These are phyloP conservation scores for Leccinum variicolor DNA, from an alignment of 768 basidiomycete genomes.

Conservation along the genomic window DNA sequence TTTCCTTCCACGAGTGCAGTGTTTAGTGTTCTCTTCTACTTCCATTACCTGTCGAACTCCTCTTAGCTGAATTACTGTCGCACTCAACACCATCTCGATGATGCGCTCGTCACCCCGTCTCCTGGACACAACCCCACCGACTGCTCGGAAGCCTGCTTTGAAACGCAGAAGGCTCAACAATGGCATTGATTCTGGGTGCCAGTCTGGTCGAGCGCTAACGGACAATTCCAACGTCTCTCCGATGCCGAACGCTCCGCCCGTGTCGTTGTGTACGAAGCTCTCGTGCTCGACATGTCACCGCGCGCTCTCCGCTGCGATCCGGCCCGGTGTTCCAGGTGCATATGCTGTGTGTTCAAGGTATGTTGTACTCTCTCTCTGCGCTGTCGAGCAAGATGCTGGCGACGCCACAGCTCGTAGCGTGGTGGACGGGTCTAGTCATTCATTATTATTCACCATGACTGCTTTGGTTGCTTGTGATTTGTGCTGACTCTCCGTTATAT, in stretches of 20 bases:
- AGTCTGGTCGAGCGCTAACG: constrained; percentile 11
- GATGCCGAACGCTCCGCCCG: not conserved
- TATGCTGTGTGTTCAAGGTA: constrained; percentile 22
- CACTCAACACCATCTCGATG: not conserved
- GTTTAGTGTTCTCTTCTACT: not conserved
- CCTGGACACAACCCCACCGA: constrained; percentile 4
- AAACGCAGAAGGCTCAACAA: constrained; percentile 29
- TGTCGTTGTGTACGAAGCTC: constrained; percentile 10
- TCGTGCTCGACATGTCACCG: constrained; percentile 33
- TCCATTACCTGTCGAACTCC: not conserved
- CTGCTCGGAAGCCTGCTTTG: constrained; percentile 14
- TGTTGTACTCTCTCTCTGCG: not conserved
- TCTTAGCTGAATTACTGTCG: not conserved
- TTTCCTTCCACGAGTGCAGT: not conserved
- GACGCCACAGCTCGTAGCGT: not conserved
- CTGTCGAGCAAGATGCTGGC: not conserved
- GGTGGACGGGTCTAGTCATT: not conserved
- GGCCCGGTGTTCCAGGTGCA: constrained; percentile 11
- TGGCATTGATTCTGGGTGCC: constrained; percentile 12
- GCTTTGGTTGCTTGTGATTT: not conserved
- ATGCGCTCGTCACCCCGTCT: constrained; percentile 21
- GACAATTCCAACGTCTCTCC: constrained; percentile 19
- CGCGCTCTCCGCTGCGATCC: constrained; percentile 17
- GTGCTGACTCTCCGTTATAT: constrained; percentile 4
- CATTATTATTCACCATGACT: not conserved